These are phyloP conservation scores for Hyphopichia buzzinii DNA, from an alignment of 1,139 yeast species.

Conservation along the genomic window DNA sequence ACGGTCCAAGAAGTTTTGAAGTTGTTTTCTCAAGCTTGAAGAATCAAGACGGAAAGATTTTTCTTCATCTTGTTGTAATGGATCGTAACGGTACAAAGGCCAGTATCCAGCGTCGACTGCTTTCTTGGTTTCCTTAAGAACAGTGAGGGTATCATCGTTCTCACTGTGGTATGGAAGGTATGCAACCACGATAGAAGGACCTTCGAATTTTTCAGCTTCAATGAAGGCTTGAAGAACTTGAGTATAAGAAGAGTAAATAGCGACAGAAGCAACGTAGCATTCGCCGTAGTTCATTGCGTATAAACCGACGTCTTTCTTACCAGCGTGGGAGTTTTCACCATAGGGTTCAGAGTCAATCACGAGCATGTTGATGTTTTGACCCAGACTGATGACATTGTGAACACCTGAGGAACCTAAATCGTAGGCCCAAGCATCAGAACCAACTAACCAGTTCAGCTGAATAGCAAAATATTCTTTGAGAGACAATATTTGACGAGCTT, in stretches of 20 bases:
- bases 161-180: conserved; percentile 77
- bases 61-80: conserved; percentile 45
- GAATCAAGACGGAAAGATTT: conserved; percentile 80
- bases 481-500: conserved; percentile 45
- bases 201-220: conserved; percentile 84
- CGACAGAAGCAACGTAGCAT: conserved; percentile 91
- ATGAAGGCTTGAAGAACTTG: conserved; percentile 85
- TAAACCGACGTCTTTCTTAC: conserved; percentile 91
- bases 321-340: conserved; percentile 37
- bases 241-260: conserved; percentile 89
- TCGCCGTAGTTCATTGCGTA: conserved; percentile 94
- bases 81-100: conserved; percentile 91
- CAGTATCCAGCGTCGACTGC: conserved; percentile 94
- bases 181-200: conserved; percentile 90
- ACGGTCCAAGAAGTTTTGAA: conserved; percentile 79
- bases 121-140: conserved; percentile 80
- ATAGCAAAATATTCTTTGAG: conserved; percentile 44
- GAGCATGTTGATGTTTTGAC: conserved; percentile 77
- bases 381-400: conserved; percentile 76
- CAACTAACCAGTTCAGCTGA: conserved; percentile 77
- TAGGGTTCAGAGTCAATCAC: conserved; percentile 92
- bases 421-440: conserved; percentile 94
- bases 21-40: conserved; percentile 71
- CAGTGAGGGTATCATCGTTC: conserved; percentile 65
- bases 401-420: conserved; percentile 92